A percentile compares a stretch with the other conserved stretches of the same genome.
Evolutionary conservation across 345 rosid genomes (phyloP).

Genomic region (Citrus sinensis): DNA sequence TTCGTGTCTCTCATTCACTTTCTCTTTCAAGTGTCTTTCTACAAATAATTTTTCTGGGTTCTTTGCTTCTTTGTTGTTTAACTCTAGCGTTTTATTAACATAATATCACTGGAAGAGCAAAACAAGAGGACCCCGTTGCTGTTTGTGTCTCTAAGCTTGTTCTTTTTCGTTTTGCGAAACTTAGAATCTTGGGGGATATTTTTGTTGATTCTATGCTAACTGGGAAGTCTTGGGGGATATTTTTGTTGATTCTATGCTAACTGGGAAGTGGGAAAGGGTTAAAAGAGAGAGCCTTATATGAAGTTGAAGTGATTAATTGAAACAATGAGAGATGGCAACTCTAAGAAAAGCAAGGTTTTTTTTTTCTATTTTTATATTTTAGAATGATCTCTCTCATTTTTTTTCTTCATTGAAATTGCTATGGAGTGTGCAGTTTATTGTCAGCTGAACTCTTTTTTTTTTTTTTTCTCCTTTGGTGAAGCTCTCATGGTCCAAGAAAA

Average conservation of each 20-base stretch:
- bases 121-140: slow-evolving; percentile 19
- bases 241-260: slow-evolving; percentile 22
- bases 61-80: slow-evolving; percentile 18
- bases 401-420: background rate
- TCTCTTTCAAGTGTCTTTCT: slow-evolving; percentile 21
- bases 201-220: slow-evolving; percentile 20
- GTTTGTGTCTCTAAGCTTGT: slow-evolving; percentile 7
- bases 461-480: slow-evolving; percentile 31
- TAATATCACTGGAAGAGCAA: slow-evolving; percentile 18
- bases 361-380: too few species aligned
- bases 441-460: background rate
- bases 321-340: slow-evolving; percentile 82
- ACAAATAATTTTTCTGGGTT: slow-evolving; percentile 25
- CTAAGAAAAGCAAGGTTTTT: slow-evolving; percentile 90
- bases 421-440: slow-evolving; percentile 8
- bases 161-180: background rate
- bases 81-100: slow-evolving; percentile 15
- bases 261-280: slow-evolving; percentile 8
- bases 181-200: slow-evolving; percentile 16
- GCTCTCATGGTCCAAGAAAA: slow-evolving; percentile 95
- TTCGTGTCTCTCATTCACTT: slow-evolving; percentile 26
- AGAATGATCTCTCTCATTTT: background rate
- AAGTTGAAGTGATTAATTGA: slow-evolving; percentile 23
- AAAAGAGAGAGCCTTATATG: slow-evolving; percentile 31
- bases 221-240: slow-evolving; percentile 17